Base-by-base conservation (phyloP, 2,329 filamentous ascomycete species). In the Claviceps humidiphila region DNA sequence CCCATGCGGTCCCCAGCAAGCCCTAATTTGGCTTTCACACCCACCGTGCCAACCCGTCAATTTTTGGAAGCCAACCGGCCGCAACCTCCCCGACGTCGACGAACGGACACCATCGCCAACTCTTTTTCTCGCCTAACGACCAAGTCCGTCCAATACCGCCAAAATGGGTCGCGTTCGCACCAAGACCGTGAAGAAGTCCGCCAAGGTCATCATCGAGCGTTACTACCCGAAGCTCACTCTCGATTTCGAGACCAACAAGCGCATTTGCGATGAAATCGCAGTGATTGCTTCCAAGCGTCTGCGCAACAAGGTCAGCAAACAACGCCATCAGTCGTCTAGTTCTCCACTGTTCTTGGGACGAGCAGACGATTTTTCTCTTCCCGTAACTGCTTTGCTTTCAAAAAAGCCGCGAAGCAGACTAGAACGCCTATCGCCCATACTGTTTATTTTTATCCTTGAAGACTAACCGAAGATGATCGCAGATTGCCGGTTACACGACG, bases 161-260 rank as follows among this genome's bases (percentile, higher is more conserved):
- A 82, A 79, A 68, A 83, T 82, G 80, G 80, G 80, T 81, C 78
- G 79, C 73, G 80, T 84, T 71, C 78, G 80, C 62, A 84, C 80
- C 62, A 84, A 84, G 77, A 84, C 80, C 58, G 78, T 81, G 64
- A 82, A 82, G 78, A 81, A 81, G 77, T 81, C 77, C 81, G 90
- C 93, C 79, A 98, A 98, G 87, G 89, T 96, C 82, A 91, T 97
- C 80, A 97, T 98, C 77, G 90, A 96, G 86, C 83, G 87, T 63
- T 94, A 93, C 81, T 94, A 95, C 79, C 93, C 93, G 71, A 89
- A 89, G 77, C 82, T 98, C 73, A 96, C 90, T 61, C 88, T 97
- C 70, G 93, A 98, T 81, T 98, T 98, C 80, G 93, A 98, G 85
- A 95, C 88, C 83, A 96, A 96, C 87, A 96, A 96, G 87, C 82